Evolutionary conservation across 1,139 yeast species (phyloP), one percentile per base, ranked within the genome.

Genomic region (Candida tetrigidarum): DNA sequence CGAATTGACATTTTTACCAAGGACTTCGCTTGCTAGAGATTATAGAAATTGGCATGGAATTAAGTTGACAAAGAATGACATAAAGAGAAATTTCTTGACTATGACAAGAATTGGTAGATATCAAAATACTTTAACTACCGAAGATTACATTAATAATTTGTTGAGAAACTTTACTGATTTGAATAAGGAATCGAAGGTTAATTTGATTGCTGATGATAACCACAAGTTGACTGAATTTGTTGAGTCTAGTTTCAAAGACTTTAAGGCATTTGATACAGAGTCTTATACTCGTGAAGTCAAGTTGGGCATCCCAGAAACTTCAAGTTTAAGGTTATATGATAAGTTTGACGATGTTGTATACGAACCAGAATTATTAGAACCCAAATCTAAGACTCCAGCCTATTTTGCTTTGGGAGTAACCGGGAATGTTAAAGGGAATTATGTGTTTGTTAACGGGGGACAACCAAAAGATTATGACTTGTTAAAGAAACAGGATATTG

Each of bases 21-120:
- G 97, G 48, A 90, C 98, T 1, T 88, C 97, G 1, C 69, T 90
- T 15, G 82, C 87, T 43, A 73, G 97, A 51, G 98, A 92, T 63
- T 82, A 88, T 60, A 76, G 93, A 54, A 67, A 96, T 44, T 66
- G 89, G 56, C 90, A 90, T 63, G 82, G 84, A 18, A 76, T 84
- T 22, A 77, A 68, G 44, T 58, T 85, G 41, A 83, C 91, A 2
- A 78, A 76, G 49, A 74, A 80, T n/a, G 93, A 86, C 50, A 76
- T 84, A 23, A 78, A 83, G 52, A 63, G 92, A 39, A 64, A 58
- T 35, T 66, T 50, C 42, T 50, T 66, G 23, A 50, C 60, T 12
- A 57, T 59, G 44, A 60, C 64, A 38, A 71, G 73, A 1, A 58
- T 60, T 9, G 65, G 64, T 5, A 56, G 60, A 41, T 49, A 50